Base-by-base conservation (phyloP, 139 green algal genomes). In the Mesotaenium endlicherianum region DNA sequence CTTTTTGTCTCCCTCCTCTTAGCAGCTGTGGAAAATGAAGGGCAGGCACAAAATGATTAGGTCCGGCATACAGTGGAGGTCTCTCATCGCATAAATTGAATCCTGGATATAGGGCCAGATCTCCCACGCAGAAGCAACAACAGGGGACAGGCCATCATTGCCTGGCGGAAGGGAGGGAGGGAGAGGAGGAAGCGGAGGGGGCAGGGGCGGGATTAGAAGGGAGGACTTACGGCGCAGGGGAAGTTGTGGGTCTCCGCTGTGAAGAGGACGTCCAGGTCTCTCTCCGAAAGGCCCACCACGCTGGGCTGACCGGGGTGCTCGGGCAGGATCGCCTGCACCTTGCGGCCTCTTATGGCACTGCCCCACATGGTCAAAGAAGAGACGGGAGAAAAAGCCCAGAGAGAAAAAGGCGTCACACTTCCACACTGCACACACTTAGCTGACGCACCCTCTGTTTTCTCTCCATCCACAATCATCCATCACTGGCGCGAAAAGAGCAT, bases 201-300 rank as follows among this genome's bases (percentile, higher is more conserved):
- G 30, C 20, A 76, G 20, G 20, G n/a, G 67, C n/a, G 31, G 30
- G 67, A 64, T 76, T 26, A 76, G 30, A 64, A 64, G 53, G 20
- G 64, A 43, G 0, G 0, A 86, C 81, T 87, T 40, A 87, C 86
- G 0, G 96, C 96, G 81, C 94, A 99, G 5, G 97, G 97, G 91
- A 99, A 99, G 92, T 99, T 99, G 93, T 99, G 97, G 2, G 97
- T 99, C 91, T 99, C 97, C 0, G 97, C 97, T 0, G 97, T 99
- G 16, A 99, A 93, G 83, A 99, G 93, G 64, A 99, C 78, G 89
- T 99, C 97, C 91, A 93, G 96, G 86, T 99, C 96, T 8, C 91
- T 85, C 4, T 87, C 41, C 81, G 87, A 55, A 11, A 90, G 91
- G 2, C 84, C 90, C 47, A 99, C 85, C 1, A 90, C 72, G 11